Base-by-base conservation (phyloP, 495 filamentous ascomycete genomes). In the Xylaria venustula region DNA sequence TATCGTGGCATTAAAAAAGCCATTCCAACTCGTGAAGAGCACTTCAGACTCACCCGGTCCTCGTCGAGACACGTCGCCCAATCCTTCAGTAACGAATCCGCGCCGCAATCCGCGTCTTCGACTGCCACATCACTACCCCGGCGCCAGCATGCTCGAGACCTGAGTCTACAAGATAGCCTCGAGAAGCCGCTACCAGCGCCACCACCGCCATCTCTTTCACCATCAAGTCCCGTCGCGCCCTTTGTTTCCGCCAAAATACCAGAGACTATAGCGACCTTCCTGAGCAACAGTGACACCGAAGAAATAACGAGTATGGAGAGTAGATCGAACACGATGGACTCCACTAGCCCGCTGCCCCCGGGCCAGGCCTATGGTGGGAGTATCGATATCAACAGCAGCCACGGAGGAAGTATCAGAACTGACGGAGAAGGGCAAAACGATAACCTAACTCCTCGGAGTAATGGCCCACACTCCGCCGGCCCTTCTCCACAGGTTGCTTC, bases 281-380 rank as follows among this genome's bases (percentile, higher is more conserved):
- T 52, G 12, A 19, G 75, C 46, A 20, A 75, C 45, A 60, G 62
- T 20, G 71, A 72, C 44, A 54, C 55, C 5, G 25, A 51, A 45
- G 62, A 73, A 44, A 56, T 62, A 17, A 20, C 40, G 44, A 58
- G 60, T 46, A 64, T 70, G 68, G 77, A 79, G 15, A 78, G 69
- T 67, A 72, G 82, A 55, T 77, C 80, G 22, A 84, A 77, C 67
- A 86, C 82, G 0, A 85, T 88, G 75, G 87, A 90, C 62, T 86
- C 87, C 22, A 73, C 73, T 30, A 79, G 68, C 20, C 82, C 85
- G n/a, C 73, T 73, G 17, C 79, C 77, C 9, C 68, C 74, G 67
- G 63, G 61, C 22, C 78, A 77, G 65, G 69, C 73, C 60, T 77
- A 81, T 62, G 69, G 69, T 48, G 65, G 63, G 5, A 65, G 64